Evolutionary conservation across 2,329 filamentous ascomycete species (phyloP).

Genomic region (Calonectria ilicicola): DNA sequence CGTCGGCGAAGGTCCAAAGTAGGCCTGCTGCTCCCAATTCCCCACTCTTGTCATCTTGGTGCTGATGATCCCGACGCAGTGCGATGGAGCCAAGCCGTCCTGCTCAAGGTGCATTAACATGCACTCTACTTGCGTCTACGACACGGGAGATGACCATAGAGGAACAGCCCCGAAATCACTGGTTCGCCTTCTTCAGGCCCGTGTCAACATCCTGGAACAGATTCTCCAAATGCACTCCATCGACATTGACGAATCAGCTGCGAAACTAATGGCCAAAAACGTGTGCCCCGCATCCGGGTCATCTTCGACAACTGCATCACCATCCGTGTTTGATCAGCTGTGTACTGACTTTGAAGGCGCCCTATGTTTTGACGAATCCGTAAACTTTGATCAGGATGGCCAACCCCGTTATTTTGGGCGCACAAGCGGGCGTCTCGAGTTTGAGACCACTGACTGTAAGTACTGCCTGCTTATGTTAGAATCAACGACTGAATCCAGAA

Average conservation of each 20-base stretch:
- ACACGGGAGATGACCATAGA: neutral
- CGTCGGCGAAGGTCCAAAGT: neutral
- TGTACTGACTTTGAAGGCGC: slow-evolving; percentile 36
- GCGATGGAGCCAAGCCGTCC: slow-evolving; percentile 2
- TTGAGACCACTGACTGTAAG: slow-evolving; percentile 21
- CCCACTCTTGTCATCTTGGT: slow-evolving; percentile 36
- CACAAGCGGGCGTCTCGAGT: slow-evolving; percentile 50
- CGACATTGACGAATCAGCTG: neutral
- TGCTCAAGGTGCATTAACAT: slow-evolving; percentile 33
- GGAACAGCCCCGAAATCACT: neutral
- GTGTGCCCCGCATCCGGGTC: neutral
- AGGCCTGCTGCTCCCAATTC: neutral
- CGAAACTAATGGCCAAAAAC: neutral
- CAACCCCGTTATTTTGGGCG: slow-evolving; percentile 52
- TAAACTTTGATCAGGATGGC: slow-evolving; percentile 50
- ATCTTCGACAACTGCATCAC: neutral
- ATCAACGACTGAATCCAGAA: neutral
- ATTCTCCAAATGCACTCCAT: slow-evolving; percentile 2
- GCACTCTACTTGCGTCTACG: slow-evolving; percentile 34
- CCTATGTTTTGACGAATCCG: slow-evolving; percentile 45
- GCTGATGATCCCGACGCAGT: neutral
- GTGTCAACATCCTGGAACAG: slow-evolving; percentile 6
- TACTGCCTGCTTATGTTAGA: neutral
- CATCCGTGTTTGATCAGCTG: neutral
- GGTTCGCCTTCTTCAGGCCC: neutral